A percentile compares a stretch with the other conserved stretches of the same genome.
Conservation (phyloP, 352 stramenopile genomes). For the Pythium rishiriense region DNA sequence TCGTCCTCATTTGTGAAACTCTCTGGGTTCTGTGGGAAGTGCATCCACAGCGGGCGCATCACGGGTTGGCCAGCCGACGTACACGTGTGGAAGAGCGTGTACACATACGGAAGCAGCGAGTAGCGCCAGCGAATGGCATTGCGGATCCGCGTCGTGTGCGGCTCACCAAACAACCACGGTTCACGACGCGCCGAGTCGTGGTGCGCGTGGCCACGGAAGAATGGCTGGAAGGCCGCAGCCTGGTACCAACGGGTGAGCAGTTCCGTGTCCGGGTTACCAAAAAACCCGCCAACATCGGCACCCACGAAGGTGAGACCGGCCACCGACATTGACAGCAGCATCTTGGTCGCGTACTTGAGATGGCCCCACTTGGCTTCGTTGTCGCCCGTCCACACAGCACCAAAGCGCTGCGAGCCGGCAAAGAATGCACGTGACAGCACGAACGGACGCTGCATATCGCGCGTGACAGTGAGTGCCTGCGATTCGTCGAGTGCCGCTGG, state of each 20-base stretch:
- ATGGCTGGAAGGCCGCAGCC: constrained; percentile 95
- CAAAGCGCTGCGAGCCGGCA: constrained; percentile 96
- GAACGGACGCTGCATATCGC: constrained; percentile 92
- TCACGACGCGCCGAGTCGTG: constrained; percentile 98
- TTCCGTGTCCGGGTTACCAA: constrained; percentile 95
- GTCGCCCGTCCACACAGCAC: constrained; percentile 99
- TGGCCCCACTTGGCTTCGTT: constrained; percentile 97
- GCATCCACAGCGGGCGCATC: constrained; percentile 96
- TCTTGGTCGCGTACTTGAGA: constrained; percentile 94
- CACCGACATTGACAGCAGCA: constrained; percentile 97
- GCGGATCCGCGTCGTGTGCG: constrained; percentile 89
- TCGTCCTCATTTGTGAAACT: constrained; percentile 92
- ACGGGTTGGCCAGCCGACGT: constrained; percentile 66
- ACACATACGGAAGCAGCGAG: constrained; percentile 95
- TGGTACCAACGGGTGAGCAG: constrained; percentile 97
- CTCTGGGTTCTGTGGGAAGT: constrained; percentile 90
- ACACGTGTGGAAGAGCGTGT: constrained; percentile 86
- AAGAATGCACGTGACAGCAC: constrained; percentile 98
- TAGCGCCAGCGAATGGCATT: constrained; percentile 94
- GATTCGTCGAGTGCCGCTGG: constrained; percentile 24
- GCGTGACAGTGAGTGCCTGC: constrained; percentile 47
- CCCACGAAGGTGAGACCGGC: constrained; percentile 96
- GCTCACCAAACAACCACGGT: constrained; percentile 97
- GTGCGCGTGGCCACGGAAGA: constrained; percentile 99
- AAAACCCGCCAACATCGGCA: constrained; percentile 99